Evolutionary conservation across 2,329 filamentous ascomycete species (phyloP).

Genomic region (Venturia nashicola): DNA sequence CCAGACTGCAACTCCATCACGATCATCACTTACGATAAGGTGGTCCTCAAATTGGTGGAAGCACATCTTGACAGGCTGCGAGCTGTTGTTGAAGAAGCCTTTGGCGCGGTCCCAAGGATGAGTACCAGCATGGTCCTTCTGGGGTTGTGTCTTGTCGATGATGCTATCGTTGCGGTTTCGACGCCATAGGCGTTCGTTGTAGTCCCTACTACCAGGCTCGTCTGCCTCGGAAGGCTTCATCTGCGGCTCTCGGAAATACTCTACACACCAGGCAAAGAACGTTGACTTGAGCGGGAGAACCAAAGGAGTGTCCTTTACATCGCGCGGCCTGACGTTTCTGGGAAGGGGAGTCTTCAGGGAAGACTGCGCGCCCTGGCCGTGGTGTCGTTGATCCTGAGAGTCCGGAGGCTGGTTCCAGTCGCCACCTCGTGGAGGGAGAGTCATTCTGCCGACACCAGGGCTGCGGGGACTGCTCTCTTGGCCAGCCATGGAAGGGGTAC

Average conservation of each 20-base stretch:
- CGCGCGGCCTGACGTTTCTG: constrained; percentile 55
- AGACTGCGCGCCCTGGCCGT: constrained; percentile 56
- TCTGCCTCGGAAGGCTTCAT: constrained; percentile 96
- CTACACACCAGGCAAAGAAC: constrained; percentile 91
- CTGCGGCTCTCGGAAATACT: constrained; percentile 94
- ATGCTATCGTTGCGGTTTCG: constrained; percentile 87
- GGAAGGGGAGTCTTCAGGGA: constrained; percentile 68
- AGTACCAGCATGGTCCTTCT: constrained; percentile 76
- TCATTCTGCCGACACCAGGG: constrained; percentile 7
- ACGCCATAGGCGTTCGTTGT: constrained; percentile 89
- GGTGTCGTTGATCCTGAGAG: constrained; percentile 56
- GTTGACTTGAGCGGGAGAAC: constrained; percentile 65
- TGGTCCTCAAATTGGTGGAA: constrained; percentile 98
- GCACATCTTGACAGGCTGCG: constrained; percentile 82
- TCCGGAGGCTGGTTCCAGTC: constrained; percentile 59
- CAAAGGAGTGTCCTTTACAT: constrained; percentile 42
- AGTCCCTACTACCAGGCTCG: constrained; percentile 90
- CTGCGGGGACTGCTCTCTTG: constrained; percentile 18
- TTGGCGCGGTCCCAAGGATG: constrained; percentile 78
- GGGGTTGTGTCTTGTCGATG: constrained; percentile 80
- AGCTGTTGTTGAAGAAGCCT: constrained; percentile 76
- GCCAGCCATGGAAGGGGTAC: constrained; percentile 23
- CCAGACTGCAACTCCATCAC: constrained; percentile 80
- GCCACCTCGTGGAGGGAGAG: constrained; percentile 20
- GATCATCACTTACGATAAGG: constrained; percentile 83